Base-by-base conservation (phyloP, 106 monocot species). In the Apostasia ramifera region DNA sequence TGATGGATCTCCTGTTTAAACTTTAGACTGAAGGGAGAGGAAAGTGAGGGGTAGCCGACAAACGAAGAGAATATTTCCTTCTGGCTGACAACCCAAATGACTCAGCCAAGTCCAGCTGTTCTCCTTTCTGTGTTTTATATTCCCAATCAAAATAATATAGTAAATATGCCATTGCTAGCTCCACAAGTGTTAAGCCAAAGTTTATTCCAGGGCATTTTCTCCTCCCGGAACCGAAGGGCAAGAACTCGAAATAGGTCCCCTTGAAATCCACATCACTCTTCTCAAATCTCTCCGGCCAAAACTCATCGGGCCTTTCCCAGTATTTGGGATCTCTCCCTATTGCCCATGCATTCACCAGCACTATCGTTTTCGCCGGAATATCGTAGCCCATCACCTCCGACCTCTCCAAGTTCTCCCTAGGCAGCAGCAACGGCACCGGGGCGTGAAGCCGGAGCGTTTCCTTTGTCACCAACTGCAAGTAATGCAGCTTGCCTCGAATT, bases 221-320 rank as follows among this genome's bases (percentile, higher is more conserved):
- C n/a, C 73, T 73, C 3, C 73, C 73, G 2, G 63, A 50, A 9
- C 73, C 73, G 38, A 73, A 73, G 0, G 73, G 73, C 11, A 73
- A 40, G 37, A 26, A 44, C 45, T 73, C 73, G 55, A 54, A 73
- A n/a, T 54, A 10, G 3, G 54, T 3, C 2, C 63, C 53, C 9
- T 52, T 64, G 2, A 55, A 6, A 10, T 64, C 45, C 5, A 73
- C 11, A 9, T 15, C 0, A 49, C 15, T 62, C 40, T 47, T 13
- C 51, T 62, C 61, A 15, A 63, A 65, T 41, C 73, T 63, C 53
- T 73, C 64, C 0, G 73, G 73, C 64, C 42, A 0, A 44, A 73
- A 73, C 4, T 4, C 8, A 5, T 73, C 44, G 0, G 73, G 44
- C 1, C 64, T 38, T 5, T 54, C 7, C 64, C 73, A 73, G 40